phyloP scores from a whole-genome alignment of 2,329 filamentous ascomycete genomes.

The Didymella segeticola region DNA sequence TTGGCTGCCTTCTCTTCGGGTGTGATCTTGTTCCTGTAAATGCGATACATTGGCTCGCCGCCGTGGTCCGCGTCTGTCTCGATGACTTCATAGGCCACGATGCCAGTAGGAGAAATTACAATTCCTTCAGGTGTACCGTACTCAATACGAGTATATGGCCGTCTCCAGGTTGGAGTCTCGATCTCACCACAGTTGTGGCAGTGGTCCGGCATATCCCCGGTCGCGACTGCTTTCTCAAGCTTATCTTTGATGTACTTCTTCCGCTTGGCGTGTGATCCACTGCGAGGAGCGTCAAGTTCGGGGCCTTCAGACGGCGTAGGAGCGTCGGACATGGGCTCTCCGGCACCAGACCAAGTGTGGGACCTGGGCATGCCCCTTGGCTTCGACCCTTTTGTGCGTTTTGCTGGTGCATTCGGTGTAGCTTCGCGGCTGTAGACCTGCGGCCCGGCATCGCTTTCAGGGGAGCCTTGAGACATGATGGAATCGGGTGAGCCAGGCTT shows the following conservation, averaged over 20 bases:
- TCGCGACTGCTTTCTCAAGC: conserved; percentile 67
- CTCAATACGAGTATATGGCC: conserved; percentile 82
- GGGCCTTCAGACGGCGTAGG: conserved; percentile 29
- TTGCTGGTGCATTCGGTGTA: conserved; percentile 29
- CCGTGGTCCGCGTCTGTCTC: conserved; percentile 60
- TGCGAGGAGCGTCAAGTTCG: conserved; percentile 41
- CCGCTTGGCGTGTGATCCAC: conserved; percentile 66
- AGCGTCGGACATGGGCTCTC: conserved; percentile 44
- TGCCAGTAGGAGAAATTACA: conserved; percentile 76
- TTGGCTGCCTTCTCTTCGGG: conserved; percentile 66
- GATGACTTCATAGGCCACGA: conserved; percentile 53
- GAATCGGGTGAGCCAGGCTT: conserved; percentile 32
- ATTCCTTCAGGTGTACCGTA: conserved; percentile 73
- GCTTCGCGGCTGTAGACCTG: conserved; percentile 33
- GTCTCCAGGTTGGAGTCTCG: conserved; percentile 95
- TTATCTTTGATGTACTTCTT: conserved; percentile 68
- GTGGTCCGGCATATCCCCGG: conserved; percentile 84
- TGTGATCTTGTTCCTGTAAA: conserved; percentile 77
- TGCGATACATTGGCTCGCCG: conserved; percentile 70
- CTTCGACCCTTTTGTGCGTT: conserved; percentile 28
- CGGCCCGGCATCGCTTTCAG: conserved; percentile 25
- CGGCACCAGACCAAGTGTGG: conserved; percentile 47
- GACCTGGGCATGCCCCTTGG: conserved; percentile 43
- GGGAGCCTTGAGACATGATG: conserved; percentile 24
- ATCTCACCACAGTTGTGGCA: conserved; percentile 95